Evolutionary conservation across 2,329 filamentous ascomycete species (phyloP).

Genomic region (Exutisphaerella laricina): DNA sequence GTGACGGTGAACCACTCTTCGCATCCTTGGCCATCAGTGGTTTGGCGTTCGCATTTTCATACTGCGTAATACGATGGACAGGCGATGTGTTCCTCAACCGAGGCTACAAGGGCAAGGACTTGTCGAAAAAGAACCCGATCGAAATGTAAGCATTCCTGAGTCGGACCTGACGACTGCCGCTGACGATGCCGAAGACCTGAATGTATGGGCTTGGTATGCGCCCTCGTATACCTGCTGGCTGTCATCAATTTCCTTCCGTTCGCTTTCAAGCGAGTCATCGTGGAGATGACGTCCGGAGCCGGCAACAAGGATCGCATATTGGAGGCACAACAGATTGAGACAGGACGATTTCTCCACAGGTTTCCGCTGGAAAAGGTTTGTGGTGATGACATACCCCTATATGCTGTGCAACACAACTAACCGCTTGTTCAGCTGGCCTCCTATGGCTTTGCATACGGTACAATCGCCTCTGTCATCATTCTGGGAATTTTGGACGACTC

Average conservation of each 20-base stretch:
- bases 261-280: slow-evolving; percentile 97
- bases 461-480: slow-evolving; percentile 82
- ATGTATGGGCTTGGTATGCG: slow-evolving; percentile 91
- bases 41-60: slow-evolving; percentile 74
- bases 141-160: slow-evolving; percentile 59
- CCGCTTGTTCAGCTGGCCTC: slow-evolving; percentile 65
- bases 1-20: slow-evolving; percentile 81
- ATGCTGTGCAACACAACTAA: slow-evolving; percentile 45
- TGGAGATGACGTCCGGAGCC: slow-evolving; percentile 86
- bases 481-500: slow-evolving; percentile 93
- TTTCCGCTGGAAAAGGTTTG: slow-evolving; percentile 80
- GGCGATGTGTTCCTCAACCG: slow-evolving; percentile 82
- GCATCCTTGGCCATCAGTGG: slow-evolving; percentile 83
- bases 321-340: slow-evolving; percentile 66
- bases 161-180: slow-evolving; percentile 5
- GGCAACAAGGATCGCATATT: slow-evolving; percentile 84
- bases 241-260: slow-evolving; percentile 94
- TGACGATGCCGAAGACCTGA: slow-evolving; percentile 59
- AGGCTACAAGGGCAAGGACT: slow-evolving; percentile 82
- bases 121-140: slow-evolving; percentile 68
- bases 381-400: slow-evolving; percentile 13
- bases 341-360: slow-evolving; percentile 77
- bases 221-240: slow-evolving; percentile 81
- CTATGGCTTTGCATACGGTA: slow-evolving; percentile 89
- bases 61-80: slow-evolving; percentile 87